Percentiles rank a stretch among this genome's conserved stretches.
Conservation (phyloP, 306 rosid genomes). For the Datisca glomerata region DNA sequence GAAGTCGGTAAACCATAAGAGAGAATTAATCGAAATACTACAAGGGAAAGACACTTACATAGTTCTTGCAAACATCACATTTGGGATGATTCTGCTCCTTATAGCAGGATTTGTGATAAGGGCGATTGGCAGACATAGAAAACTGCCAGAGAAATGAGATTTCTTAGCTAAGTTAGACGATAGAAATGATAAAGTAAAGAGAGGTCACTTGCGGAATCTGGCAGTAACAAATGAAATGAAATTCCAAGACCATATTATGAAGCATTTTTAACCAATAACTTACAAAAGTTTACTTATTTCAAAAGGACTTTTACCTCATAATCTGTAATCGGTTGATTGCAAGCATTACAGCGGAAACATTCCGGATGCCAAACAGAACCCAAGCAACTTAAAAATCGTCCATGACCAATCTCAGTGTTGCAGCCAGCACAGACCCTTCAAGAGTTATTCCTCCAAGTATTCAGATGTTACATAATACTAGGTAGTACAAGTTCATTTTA, state of each 20-base stretch:
- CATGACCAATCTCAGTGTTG: conserved; percentile 61
- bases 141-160: conserved; percentile 40
- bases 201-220: too few relatives aligned
- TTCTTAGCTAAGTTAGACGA: background rate
- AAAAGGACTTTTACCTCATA: conserved; percentile 42
- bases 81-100: conserved; percentile 83
- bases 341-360: conserved; percentile 64
- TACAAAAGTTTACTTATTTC: conserved; percentile 1
- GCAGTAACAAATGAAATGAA: background rate
- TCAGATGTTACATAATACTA: background rate
- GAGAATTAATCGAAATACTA: too few relatives aligned
- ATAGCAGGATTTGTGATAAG: conserved; percentile 77
- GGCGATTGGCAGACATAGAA: conserved; percentile 64
- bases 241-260: background rate
- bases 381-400: conserved; percentile 46
- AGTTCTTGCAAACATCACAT: conserved; percentile 87
- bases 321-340: conserved; percentile 80
- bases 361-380: conserved; percentile 74
- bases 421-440: conserved; percentile 91
- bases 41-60: conserved; percentile 57
- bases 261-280: background rate
- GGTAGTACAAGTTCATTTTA: too few relatives aligned
- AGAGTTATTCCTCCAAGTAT: conserved; percentile 13
- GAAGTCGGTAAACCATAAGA: background rate
- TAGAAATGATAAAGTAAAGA: conserved; percentile 38